phyloP scores from a whole-genome alignment of 1,284 basidiomycete genomes.

The Anthracocystis setariae region DNA sequence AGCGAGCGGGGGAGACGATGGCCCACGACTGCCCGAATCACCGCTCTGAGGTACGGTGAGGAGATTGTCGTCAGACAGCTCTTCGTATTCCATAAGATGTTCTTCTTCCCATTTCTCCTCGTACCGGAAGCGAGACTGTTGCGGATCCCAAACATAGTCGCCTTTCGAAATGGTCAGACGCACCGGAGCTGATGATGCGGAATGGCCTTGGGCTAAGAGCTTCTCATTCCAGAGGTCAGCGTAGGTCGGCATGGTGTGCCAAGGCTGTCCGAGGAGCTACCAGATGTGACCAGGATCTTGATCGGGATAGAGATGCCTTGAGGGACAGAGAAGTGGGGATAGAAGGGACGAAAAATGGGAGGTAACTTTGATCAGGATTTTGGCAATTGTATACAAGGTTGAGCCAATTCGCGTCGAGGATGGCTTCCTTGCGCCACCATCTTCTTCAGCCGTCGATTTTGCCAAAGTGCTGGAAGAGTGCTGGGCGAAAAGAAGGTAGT shows the following conservation, averaged over 20 bases:
- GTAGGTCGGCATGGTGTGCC: conserved; percentile 43
- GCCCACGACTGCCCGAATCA: conserved; percentile 2
- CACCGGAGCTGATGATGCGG: conserved; percentile 34
- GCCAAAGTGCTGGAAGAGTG: neutral
- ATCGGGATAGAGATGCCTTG: no score
- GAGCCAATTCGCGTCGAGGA: no score
- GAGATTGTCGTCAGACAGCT: conserved; percentile 5
- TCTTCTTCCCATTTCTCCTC: conserved; percentile 49
- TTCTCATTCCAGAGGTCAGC: conserved; percentile 45
- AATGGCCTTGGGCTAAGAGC: conserved; percentile 24
- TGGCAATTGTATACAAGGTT: no score
- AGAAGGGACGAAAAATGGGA: no score
- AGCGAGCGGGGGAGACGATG: conserved; percentile 8
- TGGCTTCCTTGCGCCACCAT: no score
- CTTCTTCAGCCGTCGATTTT: no score
- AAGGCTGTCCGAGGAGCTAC: no score
- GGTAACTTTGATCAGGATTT: no score
- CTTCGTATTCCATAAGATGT: conserved; percentile 49
- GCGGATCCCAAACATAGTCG: conserved; percentile 38
- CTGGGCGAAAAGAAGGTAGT: neutral
- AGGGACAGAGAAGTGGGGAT: no score
- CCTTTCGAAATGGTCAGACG: conserved; percentile 49
- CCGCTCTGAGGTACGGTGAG: neutral
- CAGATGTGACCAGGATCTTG: no score
- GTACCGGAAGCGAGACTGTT: conserved; percentile 18